Conservation (phyloP, 257 asterid genomes). For the Solanum bulbocastanum region DNA sequence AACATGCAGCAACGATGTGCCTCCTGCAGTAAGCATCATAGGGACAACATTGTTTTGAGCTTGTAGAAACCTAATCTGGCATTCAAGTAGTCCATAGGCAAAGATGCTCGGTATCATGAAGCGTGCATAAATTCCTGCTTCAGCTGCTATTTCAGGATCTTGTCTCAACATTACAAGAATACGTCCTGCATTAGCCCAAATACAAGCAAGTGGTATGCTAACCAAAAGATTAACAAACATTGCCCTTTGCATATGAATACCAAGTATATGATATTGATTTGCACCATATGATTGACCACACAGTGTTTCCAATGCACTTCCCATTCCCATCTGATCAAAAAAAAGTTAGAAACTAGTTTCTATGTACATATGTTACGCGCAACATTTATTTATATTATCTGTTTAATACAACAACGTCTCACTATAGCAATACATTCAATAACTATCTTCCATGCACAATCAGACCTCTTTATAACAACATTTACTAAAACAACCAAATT, state of each 20-base stretch:
- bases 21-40: conserved; percentile 52
- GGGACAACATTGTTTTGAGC: conserved; percentile 59
- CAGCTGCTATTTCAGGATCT: conserved; percentile 47
- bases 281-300: conserved; percentile 21
- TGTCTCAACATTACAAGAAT: conserved; percentile 31
- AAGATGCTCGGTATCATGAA: conserved; percentile 58
- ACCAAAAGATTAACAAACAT: conserved; percentile 3
- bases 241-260: conserved; percentile 18
- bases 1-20: conserved; percentile 37
- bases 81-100: conserved; percentile 57
- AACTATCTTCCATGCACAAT: neutral
- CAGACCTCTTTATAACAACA: neutral
- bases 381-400: neutral
- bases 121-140: conserved; percentile 48
- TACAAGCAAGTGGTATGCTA: conserved; percentile 1
- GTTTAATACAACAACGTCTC: neutral
- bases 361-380: neutral
- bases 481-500: neutral
- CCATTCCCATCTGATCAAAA: conserved; percentile 1
- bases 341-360: neutral
- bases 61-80: conserved; percentile 51
- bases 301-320: conserved; percentile 8
- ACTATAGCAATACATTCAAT: neutral
- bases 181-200: conserved; percentile 2
- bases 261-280: conserved; percentile 8